phyloP scores from a whole-genome alignment of 139 green algal species.

The Volvox africanus region DNA sequence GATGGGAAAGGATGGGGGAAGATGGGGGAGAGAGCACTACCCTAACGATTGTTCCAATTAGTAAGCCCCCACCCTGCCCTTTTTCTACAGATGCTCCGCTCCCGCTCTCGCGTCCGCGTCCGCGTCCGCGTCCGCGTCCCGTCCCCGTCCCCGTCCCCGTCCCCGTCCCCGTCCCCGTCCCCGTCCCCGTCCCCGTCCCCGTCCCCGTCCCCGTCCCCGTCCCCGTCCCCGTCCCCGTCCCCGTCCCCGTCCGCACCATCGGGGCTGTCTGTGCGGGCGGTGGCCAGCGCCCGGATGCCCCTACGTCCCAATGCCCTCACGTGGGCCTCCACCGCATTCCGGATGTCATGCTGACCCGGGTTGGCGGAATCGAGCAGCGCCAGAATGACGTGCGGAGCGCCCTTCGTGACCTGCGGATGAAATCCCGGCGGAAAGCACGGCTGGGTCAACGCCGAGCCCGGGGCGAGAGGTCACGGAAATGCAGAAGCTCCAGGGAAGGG shows the following conservation, averaged over 20 bases:
- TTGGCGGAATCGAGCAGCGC: slow-evolving; percentile 30
- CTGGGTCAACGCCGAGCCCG: no score
- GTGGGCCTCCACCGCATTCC: slow-evolving; percentile 40
- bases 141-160: background rate
- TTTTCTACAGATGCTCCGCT: no score
- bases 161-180: background rate
- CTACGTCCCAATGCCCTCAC: slow-evolving; percentile 77
- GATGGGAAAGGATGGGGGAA: no score
- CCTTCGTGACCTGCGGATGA: slow-evolving; percentile 73
- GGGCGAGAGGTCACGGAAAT: background rate
- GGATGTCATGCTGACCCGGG: background rate
- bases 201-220: background rate
- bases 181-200: background rate
- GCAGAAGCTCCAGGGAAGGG: no score
- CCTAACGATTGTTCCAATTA: no score
- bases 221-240: background rate
- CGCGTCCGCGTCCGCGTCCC: no score
- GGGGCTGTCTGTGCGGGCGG: slow-evolving; percentile 58
- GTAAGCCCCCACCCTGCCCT: no score
- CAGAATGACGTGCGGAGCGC: slow-evolving; percentile 68
- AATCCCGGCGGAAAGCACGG: background rate
- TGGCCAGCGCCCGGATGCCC: slow-evolving; percentile 85
- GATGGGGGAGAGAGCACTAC: background rate
- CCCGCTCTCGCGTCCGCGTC: no score
- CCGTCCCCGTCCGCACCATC: background rate